Percentiles rank a stretch among this genome's conserved stretches.
Conservation (phyloP, 495 filamentous ascomycete genomes). For the Aspergillus cristatus region DNA sequence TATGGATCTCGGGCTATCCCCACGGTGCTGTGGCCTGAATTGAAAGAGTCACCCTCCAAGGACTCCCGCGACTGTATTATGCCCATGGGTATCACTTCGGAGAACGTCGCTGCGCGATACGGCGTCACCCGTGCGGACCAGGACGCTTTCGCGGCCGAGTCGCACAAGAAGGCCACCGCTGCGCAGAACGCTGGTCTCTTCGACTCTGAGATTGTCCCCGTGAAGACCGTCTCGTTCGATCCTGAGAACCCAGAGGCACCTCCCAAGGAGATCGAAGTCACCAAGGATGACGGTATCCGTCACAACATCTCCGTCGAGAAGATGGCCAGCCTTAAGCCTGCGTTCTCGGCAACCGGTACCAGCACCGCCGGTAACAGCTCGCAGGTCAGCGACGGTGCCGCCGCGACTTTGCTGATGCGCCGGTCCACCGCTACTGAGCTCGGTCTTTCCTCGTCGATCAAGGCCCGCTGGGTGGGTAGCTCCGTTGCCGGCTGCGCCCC, state of each 20-base stretch:
- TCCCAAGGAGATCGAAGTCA: conserved; percentile 50
- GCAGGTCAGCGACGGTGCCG: conserved; percentile 83
- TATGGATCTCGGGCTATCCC: conserved; percentile 80
- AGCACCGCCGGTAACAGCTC: conserved; percentile 82
- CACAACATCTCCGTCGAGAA: conserved; percentile 54
- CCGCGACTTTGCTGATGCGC: conserved; percentile 72
- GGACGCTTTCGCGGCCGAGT: conserved; percentile 70
- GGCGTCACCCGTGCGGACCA: conserved; percentile 65
- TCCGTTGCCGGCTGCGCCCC: conserved; percentile 67
- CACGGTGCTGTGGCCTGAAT: conserved; percentile 63
- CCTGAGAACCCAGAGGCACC: conserved; percentile 51
- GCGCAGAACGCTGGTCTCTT: conserved; percentile 65
- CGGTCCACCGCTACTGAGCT: conserved; percentile 71
- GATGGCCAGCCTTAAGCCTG: conserved; percentile 73
- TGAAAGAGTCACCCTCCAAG: conserved; percentile 53
- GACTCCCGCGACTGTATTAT: conserved; percentile 81
- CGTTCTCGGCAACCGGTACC: conserved; percentile 61
- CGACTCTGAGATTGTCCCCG: conserved; percentile 68
- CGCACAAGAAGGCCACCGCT: conserved; percentile 58
- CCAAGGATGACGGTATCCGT: conserved; percentile 75
- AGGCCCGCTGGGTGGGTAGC: conserved; percentile 71
- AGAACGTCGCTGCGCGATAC: conserved; percentile 80
- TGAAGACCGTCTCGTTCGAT: conserved; percentile 51
- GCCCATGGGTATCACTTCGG: conserved; percentile 88
- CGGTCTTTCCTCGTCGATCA: conserved; percentile 56